A percentile compares a stretch with the other conserved stretches of the same genome.
phyloP scores from a whole-genome alignment of 2,329 filamentous ascomycete species.

The Ophiostoma ulmi region DNA sequence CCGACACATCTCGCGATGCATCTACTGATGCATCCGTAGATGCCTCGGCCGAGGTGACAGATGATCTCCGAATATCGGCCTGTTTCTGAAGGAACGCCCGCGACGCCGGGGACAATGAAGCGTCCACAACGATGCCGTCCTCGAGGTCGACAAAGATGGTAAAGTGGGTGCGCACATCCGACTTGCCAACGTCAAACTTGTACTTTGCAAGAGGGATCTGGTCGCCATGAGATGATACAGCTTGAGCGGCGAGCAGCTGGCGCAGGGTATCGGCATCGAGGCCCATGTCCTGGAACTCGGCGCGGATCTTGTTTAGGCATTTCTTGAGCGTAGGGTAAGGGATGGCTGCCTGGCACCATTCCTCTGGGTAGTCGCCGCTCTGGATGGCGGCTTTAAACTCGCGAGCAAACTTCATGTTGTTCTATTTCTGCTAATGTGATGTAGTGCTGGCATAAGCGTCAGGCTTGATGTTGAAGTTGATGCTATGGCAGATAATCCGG shows the following conservation, averaged over 20 bases:
- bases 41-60: neutral
- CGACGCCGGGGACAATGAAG: constrained; percentile 60
- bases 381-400: constrained; percentile 65
- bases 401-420: constrained; percentile 78
- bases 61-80: constrained; percentile 33
- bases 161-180: constrained; percentile 58
- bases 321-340: constrained; percentile 84
- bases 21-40: constrained; percentile 1
- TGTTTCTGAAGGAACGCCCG: constrained; percentile 58
- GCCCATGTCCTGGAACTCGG: constrained; percentile 65
- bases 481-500: neutral
- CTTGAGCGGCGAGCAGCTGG: constrained; percentile 53
- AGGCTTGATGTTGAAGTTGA: neutral
- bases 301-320: constrained; percentile 73
- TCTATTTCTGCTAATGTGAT: neutral
- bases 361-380: constrained; percentile 59
- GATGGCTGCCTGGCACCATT: constrained; percentile 69
- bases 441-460: neutral
- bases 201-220: constrained; percentile 42
- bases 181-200: constrained; percentile 41
- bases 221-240: constrained; percentile 35
- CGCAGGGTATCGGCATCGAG: constrained; percentile 66
- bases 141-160: constrained; percentile 63
- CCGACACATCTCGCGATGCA: neutral
- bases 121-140: constrained; percentile 64